phyloP scores from a whole-genome alignment of 306 rosid genomes.

The apple (Malus domestica) region DNA sequence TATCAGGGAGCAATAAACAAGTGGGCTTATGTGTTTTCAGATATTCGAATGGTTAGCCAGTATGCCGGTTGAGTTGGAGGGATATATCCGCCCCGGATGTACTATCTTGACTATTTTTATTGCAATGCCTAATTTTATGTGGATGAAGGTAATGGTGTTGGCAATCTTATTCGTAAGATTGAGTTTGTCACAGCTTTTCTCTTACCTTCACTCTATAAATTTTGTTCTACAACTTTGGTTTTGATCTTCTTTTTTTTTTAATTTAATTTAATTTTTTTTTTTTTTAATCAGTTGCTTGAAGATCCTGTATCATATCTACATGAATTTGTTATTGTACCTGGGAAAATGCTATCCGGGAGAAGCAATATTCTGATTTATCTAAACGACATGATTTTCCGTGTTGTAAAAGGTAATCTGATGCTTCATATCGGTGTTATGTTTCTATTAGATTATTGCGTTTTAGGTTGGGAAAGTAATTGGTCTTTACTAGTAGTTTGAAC shows the following conservation, averaged over 20 bases:
- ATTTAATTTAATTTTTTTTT: background rate
- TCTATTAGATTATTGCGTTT: background rate
- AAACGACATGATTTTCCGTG: constrained; percentile 60
- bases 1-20: constrained; percentile 35
- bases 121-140: constrained; percentile 87
- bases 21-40: constrained; percentile 39
- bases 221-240: constrained; percentile 8
- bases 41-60: constrained; percentile 92
- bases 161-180: background rate
- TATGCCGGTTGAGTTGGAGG: constrained; percentile 98
- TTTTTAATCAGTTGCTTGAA: constrained; percentile 44
- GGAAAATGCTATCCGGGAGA: constrained; percentile 69
- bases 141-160: constrained; percentile 63
- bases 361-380: constrained; percentile 61
- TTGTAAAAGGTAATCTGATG: constrained; percentile 52
- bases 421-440: constrained; percentile 1
- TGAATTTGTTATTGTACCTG: constrained; percentile 59
- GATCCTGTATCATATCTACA: constrained; percentile 55
- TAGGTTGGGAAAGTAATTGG: background rate
- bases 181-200: background rate
- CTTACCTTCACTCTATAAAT: background rate
- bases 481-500: background rate
- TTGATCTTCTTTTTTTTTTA: background rate
- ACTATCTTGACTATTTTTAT: constrained; percentile 76
- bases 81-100: constrained; percentile 98